phyloP scores from a whole-genome alignment of 176 grass and related monocot genomes.

The Phragmites australis region DNA sequence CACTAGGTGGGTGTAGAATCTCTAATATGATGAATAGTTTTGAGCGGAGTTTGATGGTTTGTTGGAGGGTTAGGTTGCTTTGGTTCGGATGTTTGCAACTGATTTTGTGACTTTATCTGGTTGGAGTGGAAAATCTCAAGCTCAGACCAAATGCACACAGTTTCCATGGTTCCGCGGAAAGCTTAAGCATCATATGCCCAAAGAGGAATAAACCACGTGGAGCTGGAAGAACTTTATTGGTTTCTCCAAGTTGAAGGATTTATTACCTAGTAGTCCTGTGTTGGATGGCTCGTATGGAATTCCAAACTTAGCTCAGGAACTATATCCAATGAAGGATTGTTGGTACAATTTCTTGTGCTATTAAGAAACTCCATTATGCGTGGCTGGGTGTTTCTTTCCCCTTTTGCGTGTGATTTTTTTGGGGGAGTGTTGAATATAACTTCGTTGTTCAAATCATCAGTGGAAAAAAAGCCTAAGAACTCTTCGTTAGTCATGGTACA shows the following conservation, averaged over 20 bases:
- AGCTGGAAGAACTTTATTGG: slow-evolving; percentile 1
- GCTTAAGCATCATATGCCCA: neutral
- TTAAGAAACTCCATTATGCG: neutral
- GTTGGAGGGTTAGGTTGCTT: neutral
- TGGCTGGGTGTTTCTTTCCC: neutral
- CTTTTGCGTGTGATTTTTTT: neutral
- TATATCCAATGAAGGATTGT: neutral
- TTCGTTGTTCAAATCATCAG: neutral
- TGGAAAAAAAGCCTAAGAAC: neutral
- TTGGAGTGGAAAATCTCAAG: slow-evolving; percentile 28
- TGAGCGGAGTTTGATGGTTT: neutral
- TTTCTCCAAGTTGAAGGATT: slow-evolving; percentile 16
- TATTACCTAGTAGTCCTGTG: neutral
- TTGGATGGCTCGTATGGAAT: neutral
- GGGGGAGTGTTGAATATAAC: neutral
- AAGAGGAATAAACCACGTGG: neutral
- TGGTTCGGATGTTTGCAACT: neutral
- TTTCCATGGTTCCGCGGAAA: slow-evolving; percentile 2
- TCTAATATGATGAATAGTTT: slow-evolving; percentile 17
- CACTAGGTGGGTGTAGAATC: slow-evolving; percentile 4
- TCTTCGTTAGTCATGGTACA: neutral
- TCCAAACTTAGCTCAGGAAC: neutral
- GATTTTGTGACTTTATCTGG: slow-evolving; percentile 13
- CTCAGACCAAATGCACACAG: neutral
- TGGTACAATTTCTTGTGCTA: neutral